Conservation (phyloP, 768 basidiomycete species). For the Strobilomyces echinocephalus region DNA sequence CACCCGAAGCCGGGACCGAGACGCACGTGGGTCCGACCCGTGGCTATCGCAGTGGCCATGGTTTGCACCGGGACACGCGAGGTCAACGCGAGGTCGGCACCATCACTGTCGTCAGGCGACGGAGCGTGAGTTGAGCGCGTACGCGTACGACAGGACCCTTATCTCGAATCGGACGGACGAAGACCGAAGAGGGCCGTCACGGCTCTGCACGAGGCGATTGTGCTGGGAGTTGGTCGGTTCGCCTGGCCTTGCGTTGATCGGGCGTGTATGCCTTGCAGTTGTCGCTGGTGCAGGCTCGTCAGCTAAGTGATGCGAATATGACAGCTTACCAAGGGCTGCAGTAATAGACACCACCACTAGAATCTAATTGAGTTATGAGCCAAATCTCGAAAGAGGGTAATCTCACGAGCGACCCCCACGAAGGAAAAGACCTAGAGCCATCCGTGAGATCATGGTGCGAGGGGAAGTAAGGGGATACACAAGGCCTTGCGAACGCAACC, state of each 20-base stretch:
- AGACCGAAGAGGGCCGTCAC: slow-evolving; percentile 10
- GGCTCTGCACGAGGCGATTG: slow-evolving; percentile 1
- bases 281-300: slow-evolving; percentile 8
- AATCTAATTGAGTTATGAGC: not conserved
- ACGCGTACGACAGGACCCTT: not conserved
- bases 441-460: not conserved
- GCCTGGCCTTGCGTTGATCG: no score
- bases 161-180: not conserved
- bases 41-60: no score
- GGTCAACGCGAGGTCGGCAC: slow-evolving; percentile 1
- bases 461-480: slow-evolving; percentile 19
- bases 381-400: not conserved
- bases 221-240: slow-evolving; percentile 1
- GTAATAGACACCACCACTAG: slow-evolving; percentile 8
- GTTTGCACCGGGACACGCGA: slow-evolving; percentile 4
- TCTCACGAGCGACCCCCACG: not conserved
- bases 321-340: slow-evolving; percentile 6
- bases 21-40: no score
- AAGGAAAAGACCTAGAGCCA: slow-evolving; percentile 12
- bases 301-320: not conserved
- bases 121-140: no score
- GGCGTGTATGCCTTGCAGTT: slow-evolving; percentile 12
- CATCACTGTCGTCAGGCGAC: no score
- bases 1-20: no score
- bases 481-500: slow-evolving; percentile 18